These are phyloP conservation scores for Gymnopus androsaceus DNA, from an alignment of 1,284 basidiomycete genomes.

Conservation along the genomic window DNA sequence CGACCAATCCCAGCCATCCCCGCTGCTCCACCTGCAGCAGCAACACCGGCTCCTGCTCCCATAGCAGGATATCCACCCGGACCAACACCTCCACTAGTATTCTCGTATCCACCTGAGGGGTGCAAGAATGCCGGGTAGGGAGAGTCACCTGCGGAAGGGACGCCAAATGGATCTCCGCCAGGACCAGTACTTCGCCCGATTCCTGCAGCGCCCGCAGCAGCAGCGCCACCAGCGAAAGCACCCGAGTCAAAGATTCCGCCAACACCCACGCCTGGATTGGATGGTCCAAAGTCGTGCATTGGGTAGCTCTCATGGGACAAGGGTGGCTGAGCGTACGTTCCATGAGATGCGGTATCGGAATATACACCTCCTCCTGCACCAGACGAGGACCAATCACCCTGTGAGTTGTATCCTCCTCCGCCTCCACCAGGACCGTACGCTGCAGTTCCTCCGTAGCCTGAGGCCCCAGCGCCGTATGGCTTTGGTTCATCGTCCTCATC, in stretches of 20 bases:
- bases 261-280: slow-evolving; percentile 16
- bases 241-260: slow-evolving; percentile 35
- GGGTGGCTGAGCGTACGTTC: slow-evolving; percentile 59
- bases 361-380: slow-evolving; percentile 36
- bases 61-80: slow-evolving; percentile 15
- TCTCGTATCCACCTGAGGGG: slow-evolving; percentile 10
- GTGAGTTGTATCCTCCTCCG: slow-evolving; percentile 22
- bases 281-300: slow-evolving; percentile 40
- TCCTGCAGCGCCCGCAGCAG: slow-evolving; percentile 43
- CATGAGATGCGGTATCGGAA: slow-evolving; percentile 62
- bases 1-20: slow-evolving; percentile 12
- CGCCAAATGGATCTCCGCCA: no score
- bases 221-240: slow-evolving; percentile 28
- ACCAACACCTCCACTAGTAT: slow-evolving; percentile 28
- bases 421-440: slow-evolving; percentile 26
- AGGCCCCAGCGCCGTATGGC: slow-evolving; percentile 17
- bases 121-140: slow-evolving; percentile 55
- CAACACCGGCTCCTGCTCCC: not conserved
- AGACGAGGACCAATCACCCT: slow-evolving; percentile 10
- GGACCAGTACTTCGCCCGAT: no score
- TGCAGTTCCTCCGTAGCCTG: slow-evolving; percentile 35
- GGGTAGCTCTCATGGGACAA: slow-evolving; percentile 30
- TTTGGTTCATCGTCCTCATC: slow-evolving; percentile 53
- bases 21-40: slow-evolving; percentile 15
- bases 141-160: slow-evolving; percentile 34